A percentile compares a stretch with the other conserved stretches of the same genome.
Evolutionary conservation across 306 rosid species (phyloP).

Genomic region (Trichosanthes cucumerina): DNA sequence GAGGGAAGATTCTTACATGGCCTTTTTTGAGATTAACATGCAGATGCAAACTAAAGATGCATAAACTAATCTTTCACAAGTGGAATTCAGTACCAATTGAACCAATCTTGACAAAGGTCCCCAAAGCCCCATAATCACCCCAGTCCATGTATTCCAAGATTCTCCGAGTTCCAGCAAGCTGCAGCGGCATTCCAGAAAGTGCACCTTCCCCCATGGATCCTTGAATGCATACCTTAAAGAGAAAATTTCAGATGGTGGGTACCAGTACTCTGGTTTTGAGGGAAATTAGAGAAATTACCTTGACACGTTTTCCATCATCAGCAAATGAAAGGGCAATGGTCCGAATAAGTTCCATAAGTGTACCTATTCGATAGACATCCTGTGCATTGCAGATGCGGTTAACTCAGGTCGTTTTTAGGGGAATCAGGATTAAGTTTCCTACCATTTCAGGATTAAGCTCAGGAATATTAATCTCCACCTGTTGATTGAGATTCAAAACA

Average conservation of each 20-base stretch:
- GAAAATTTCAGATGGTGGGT: conserved; percentile 2
- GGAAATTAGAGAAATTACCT: conserved; percentile 34
- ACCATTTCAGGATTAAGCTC: conserved; percentile 97
- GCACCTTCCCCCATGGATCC: conserved; percentile 99
- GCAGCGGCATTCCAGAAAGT: conserved; percentile 92
- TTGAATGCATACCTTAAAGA: conserved; percentile 80
- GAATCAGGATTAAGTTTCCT: conserved; percentile 2
- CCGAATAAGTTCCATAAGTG: conserved; percentile 83
- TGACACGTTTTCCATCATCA: conserved; percentile 82
- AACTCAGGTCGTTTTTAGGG: conserved; percentile 15
- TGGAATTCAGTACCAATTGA: conserved; percentile 55
- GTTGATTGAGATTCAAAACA: conserved; percentile 25
- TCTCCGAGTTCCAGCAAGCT: conserved; percentile 83
- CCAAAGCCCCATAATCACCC: conserved; percentile 89
- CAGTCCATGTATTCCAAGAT: conserved; percentile 96
- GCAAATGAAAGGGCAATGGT: conserved; percentile 86
- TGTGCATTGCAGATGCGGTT: conserved; percentile 32
- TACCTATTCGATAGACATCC: conserved; percentile 98
- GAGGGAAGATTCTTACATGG: neutral
- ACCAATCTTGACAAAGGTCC: conserved; percentile 78
- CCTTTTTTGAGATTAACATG: neutral
- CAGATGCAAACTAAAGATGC: conserved; percentile 6
- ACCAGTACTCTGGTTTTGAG: neutral
- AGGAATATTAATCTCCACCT: conserved; percentile 95
- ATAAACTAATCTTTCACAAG: neutral